Conservation (phyloP, 352 stramenopile species). For the Phytophthora europaea region DNA sequence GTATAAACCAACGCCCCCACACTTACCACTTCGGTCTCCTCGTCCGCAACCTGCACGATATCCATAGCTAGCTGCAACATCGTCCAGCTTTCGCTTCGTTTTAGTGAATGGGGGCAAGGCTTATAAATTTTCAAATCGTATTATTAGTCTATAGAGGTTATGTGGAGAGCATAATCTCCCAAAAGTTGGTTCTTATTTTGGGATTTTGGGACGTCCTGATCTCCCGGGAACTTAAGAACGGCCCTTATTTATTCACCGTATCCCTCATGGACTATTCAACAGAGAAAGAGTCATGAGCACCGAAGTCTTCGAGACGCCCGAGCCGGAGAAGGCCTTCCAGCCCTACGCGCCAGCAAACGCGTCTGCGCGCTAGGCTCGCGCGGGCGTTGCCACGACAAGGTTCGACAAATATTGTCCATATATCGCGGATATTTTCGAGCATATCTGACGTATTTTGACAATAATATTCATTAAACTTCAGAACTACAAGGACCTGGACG, state of each 20-base stretch:
- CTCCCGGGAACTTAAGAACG: too few relatives aligned
- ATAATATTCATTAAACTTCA: conserved; percentile 22
- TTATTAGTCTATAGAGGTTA: too few relatives aligned
- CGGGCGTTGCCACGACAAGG: conserved; percentile 58
- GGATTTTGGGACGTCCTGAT: too few relatives aligned
- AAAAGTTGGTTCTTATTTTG: too few relatives aligned
- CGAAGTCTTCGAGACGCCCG: conserved; percentile 84
- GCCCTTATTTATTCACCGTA: conserved; percentile 12
- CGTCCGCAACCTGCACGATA: too few relatives aligned
- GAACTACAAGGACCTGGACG: conserved; percentile 73
- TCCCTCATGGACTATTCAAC: conserved; percentile 46
- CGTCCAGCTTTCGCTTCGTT: too few relatives aligned
- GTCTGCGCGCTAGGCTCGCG: conserved; percentile 25
- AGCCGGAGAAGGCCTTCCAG: conserved; percentile 71
- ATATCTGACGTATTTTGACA: conserved; percentile 10
- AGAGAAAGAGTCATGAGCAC: conserved; percentile 65
- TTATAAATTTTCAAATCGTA: too few relatives aligned
- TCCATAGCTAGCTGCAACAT: too few relatives aligned
- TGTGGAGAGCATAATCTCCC: too few relatives aligned
- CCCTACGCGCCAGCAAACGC: conserved; percentile 60
- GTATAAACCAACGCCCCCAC: too few relatives aligned
- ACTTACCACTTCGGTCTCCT: too few relatives aligned
- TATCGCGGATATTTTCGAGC: conserved; percentile 1
- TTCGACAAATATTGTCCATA: conserved; percentile 13
- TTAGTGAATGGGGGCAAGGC: too few relatives aligned